phyloP scores from a whole-genome alignment of 768 basidiomycete species.

The Clitopilus passeckerianus region DNA sequence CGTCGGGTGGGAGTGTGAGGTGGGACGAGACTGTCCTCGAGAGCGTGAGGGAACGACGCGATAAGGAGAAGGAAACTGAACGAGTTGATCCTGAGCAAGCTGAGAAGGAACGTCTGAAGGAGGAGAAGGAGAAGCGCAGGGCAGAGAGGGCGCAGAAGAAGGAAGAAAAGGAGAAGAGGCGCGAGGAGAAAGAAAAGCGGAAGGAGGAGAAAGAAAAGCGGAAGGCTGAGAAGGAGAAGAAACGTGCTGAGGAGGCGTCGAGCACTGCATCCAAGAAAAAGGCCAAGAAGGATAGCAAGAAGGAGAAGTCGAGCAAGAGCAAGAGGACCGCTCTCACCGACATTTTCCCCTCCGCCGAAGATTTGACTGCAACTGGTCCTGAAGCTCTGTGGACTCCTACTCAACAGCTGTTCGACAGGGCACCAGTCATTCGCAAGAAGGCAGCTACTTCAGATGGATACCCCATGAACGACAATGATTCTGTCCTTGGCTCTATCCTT shows the following conservation, averaged over 20 bases:
- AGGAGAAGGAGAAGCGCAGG: slow-evolving; percentile 28
- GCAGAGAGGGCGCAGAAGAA: slow-evolving; percentile 15
- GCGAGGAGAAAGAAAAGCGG: slow-evolving; percentile 15
- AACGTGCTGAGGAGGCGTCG: slow-evolving; percentile 17
- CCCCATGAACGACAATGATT: slow-evolving; percentile 18
- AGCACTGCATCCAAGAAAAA: slow-evolving; percentile 11
- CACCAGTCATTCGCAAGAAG: slow-evolving; percentile 38
- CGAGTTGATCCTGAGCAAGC: slow-evolving; percentile 37
- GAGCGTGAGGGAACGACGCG: slow-evolving; percentile 42
- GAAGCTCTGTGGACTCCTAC: background rate
- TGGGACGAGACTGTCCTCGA: slow-evolving; percentile 48
- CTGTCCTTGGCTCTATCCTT: background rate
- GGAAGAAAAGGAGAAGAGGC: slow-evolving; percentile 19
- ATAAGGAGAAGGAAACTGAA: slow-evolving; percentile 33
- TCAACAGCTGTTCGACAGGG: slow-evolving; percentile 9
- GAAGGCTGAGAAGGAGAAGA: slow-evolving; percentile 21
- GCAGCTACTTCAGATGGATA: slow-evolving; percentile 53
- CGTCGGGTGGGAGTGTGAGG: slow-evolving; percentile 38
- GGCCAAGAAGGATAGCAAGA: slow-evolving; percentile 36
- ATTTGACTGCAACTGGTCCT: slow-evolving; percentile 17
- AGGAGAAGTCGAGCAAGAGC: slow-evolving; percentile 34
- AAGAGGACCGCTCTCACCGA: slow-evolving; percentile 50
- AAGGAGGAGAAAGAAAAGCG: slow-evolving; percentile 16
- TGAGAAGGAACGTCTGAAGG: slow-evolving; percentile 30
- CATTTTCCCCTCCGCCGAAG: slow-evolving; percentile 42